Evolutionary conservation across 768 basidiomycete genomes (phyloP), one percentile per base, ranked within the genome.

Genomic region (Thelephora aurantiotincta): DNA sequence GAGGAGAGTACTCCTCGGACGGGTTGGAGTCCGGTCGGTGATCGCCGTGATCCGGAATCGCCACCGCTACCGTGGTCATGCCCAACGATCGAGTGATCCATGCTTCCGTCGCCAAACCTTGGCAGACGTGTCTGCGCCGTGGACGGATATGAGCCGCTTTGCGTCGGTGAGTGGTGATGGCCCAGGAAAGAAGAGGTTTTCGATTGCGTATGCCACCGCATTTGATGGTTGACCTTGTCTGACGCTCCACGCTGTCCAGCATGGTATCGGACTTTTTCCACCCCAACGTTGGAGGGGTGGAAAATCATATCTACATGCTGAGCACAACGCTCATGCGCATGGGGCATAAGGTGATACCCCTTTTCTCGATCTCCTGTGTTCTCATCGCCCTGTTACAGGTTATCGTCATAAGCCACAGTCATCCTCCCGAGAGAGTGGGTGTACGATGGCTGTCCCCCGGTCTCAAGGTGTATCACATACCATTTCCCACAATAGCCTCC

Each of bases 211-310:
- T 18, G 38, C 22, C 38, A 41, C 7, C 6, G 4, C 14, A 14
- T 18, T 18, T 18, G 26, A 30, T 9, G 26, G 9, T 30, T 4
- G 4, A 9, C 26, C 26, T 41, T 41, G 9, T 7, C 14, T 41
- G 22, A 41, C 12, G 26, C 26, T 41, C 18, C 12, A 47, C 35
- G 16, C 14, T n/a, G 9, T 20, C 26, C 52, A 94, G 92, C 41
- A 91, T 98, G 88, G 78, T 98, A 49, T 86, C 82, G 36, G 96
- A 99, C 66, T 99, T 98, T 69, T 99, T 97, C 66, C 80, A 88
- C 58, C 96, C 96, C 0, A 72, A 77, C 49, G 82, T 93, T 2
- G 96, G 96, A 2, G 96, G 96, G 6, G 94, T 99, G 30, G 96
- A 98, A 65, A 93, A 80, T 50, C 91, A 96, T 62, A 93, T 97